Conservation (phyloP, 1,139 yeast genomes). For the Suhomyces terraborum region DNA sequence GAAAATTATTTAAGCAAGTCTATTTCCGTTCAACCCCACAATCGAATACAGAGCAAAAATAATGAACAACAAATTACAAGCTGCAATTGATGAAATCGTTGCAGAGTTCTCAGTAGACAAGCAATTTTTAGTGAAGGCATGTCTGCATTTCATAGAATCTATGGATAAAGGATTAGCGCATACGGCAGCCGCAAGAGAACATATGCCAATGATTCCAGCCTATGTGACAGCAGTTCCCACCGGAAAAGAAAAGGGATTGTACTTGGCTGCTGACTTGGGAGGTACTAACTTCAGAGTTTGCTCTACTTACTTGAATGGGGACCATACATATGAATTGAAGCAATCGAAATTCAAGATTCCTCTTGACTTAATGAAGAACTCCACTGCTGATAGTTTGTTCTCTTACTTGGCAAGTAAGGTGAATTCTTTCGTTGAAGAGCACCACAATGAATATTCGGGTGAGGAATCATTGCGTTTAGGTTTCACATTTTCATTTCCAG, state of each 20-base stretch:
- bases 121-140: constrained; percentile 56
- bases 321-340: constrained; percentile 69
- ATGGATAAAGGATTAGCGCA: constrained; percentile 61
- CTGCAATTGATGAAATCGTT: constrained; percentile 50
- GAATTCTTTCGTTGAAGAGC: constrained; percentile 58
- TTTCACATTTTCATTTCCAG: constrained; percentile 91
- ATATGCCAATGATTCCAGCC: constrained; percentile 88
- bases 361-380: constrained; percentile 62
- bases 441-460: constrained; percentile 53
- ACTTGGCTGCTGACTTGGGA: constrained; percentile 82
- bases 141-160: constrained; percentile 62
- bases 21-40: not conserved
- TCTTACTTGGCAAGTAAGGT: constrained; percentile 72
- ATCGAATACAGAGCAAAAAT: not conserved
- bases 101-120: constrained; percentile 56
- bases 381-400: constrained; percentile 59
- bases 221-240: constrained; percentile 78
- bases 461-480: constrained; percentile 64
- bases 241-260: constrained; percentile 78
- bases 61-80: constrained; percentile 35
- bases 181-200: constrained; percentile 40
- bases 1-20: constrained; percentile 1
- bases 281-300: constrained; percentile 91
- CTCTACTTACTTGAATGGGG: constrained; percentile 76
- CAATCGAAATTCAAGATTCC: constrained; percentile 80